These are phyloP conservation scores for Puccinia hordei DNA, from an alignment of 1,284 basidiomycete species.

Conservation along the genomic window DNA sequence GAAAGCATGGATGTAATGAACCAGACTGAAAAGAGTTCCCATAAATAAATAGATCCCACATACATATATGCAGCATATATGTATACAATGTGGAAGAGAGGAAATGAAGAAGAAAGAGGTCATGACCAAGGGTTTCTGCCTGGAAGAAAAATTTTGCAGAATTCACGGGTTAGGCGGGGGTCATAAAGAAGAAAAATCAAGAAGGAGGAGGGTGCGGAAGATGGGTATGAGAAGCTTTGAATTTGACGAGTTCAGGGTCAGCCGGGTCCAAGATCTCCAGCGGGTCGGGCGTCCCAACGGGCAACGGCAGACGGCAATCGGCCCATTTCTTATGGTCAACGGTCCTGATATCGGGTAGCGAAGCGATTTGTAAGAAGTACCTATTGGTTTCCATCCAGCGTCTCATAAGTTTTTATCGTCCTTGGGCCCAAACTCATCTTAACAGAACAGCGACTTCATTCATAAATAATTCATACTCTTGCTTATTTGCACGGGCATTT, in stretches of 20 bases:
- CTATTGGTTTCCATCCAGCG: neutral
- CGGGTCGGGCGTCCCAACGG: constrained; percentile 21
- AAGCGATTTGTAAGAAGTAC: constrained; percentile 45
- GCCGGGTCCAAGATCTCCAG: constrained; percentile 22
- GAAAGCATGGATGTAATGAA: no score
- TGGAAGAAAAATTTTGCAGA: neutral
- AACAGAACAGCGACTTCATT: neutral
- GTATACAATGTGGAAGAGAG: neutral
- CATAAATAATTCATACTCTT: neutral
- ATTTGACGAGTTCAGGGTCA: constrained; percentile 43
- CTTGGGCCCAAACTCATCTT: neutral
- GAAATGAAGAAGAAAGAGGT: neutral
- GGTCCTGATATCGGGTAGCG: constrained; percentile 18
- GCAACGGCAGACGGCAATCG: constrained; percentile 40
- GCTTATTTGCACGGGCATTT: constrained; percentile 62
- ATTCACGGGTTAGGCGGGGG: neutral
- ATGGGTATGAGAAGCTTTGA: constrained; percentile 8
- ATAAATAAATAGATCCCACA: no score
- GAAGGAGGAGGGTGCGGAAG: constrained; percentile 6
- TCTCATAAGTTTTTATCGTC: neutral
- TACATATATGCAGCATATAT: no score
- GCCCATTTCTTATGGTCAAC: constrained; percentile 46
- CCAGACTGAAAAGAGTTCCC: no score
- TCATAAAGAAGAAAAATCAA: neutral
- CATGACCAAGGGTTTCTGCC: no score